These are phyloP conservation scores for Spathaspora sp. DNA, from an alignment of 1,139 yeast genomes.

Conservation along the genomic window DNA sequence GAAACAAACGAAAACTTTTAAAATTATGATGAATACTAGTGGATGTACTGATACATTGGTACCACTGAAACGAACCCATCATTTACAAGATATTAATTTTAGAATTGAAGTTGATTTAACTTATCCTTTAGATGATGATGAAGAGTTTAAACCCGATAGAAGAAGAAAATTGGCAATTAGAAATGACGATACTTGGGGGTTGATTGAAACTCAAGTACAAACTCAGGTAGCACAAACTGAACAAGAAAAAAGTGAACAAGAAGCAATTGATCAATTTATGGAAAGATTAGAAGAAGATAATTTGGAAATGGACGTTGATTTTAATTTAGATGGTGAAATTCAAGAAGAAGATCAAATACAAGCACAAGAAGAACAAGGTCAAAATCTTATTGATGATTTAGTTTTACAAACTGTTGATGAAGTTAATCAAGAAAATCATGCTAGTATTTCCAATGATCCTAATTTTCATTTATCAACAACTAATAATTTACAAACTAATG, in stretches of 20 bases:
- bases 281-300: background rate
- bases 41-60: background rate
- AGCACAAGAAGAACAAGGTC: background rate
- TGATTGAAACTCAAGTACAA: background rate
- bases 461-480: constrained; percentile 9
- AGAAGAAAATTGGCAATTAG: constrained; percentile 18
- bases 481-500: constrained; percentile 1
- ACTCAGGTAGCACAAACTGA: background rate
- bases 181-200: constrained; percentile 9
- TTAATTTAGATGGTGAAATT: constrained; percentile 9
- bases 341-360: background rate
- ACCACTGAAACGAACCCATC: constrained; percentile 13
- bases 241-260: constrained; percentile 2
- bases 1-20: constrained; percentile 7
- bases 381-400: constrained; percentile 10
- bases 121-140: constrained; percentile 14
- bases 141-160: constrained; percentile 6
- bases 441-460: constrained; percentile 9
- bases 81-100: constrained; percentile 36
- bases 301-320: constrained; percentile 9
- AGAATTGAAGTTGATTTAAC: constrained; percentile 32
- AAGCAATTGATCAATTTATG: background rate
- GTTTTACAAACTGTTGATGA: constrained; percentile 6
- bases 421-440: constrained; percentile 4
- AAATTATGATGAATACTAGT: background rate